Percentiles rank a stretch among this genome's conserved stretches.
Conservation (phyloP, 768 basidiomycete genomes). For the Kwoniella sp. region DNA sequence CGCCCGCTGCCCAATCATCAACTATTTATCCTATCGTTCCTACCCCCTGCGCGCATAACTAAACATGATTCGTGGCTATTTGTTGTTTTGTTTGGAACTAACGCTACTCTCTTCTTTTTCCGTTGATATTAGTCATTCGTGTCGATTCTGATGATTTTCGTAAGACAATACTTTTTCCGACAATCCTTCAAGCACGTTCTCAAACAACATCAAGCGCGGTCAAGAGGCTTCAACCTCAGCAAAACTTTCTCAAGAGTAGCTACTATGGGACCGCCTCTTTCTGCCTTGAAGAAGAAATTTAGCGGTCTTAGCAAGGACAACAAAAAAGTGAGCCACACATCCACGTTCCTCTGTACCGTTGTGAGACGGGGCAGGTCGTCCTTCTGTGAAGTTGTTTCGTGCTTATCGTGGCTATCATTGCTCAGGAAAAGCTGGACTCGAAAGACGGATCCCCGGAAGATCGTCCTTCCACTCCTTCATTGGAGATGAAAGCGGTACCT, state of each 20-base stretch:
- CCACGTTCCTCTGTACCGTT: neutral
- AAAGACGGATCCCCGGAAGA: conserved; percentile 10
- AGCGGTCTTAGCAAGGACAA: conserved; percentile 20
- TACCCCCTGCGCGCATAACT: too few species aligned
- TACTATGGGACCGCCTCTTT: conserved; percentile 24
- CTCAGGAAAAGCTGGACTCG: conserved; percentile 10
- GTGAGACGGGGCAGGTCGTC: too few species aligned
- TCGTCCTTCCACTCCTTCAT: conserved; percentile 19
- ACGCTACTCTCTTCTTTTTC: neutral
- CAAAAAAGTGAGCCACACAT: conserved; percentile 10
- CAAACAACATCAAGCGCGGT: conserved; percentile 35
- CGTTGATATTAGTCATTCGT: conserved; percentile 38
- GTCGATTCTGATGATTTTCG: conserved; percentile 54
- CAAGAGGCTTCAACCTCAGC: conserved; percentile 29
- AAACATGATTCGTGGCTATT: too few species aligned
- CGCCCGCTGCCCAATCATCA: too few species aligned
- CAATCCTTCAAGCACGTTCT: conserved; percentile 49
- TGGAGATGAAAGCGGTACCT: conserved; percentile 33
- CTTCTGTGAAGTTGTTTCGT: too few species aligned
- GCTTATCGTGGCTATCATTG: too few species aligned
- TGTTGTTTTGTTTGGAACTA: too few species aligned
- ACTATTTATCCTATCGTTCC: too few species aligned
- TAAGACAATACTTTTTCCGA: conserved; percentile 54
- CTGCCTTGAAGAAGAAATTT: conserved; percentile 33
- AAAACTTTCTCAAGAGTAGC: conserved; percentile 39